A percentile compares a stretch with the other conserved stretches of the same genome.
Conservation (phyloP, 768 basidiomycete genomes). For the Vishniacozyma victoriae region DNA sequence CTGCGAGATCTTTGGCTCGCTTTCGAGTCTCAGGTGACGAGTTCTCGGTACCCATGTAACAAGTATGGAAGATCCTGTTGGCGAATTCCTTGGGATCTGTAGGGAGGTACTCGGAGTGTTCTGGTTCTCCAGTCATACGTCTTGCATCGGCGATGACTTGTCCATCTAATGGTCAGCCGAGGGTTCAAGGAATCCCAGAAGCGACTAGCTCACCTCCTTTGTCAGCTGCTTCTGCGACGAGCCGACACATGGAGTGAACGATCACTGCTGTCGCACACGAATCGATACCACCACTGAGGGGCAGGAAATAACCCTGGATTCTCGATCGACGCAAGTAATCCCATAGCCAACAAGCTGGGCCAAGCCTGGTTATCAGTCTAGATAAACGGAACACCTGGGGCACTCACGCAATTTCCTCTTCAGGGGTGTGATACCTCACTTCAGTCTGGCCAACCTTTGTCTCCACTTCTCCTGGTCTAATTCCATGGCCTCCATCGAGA, state of each 20-base stretch:
- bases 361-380: slow-evolving; percentile 57
- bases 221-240: slow-evolving; percentile 72
- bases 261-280: slow-evolving; percentile 95
- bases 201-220: slow-evolving; percentile 57
- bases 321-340: slow-evolving; percentile 92
- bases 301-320: slow-evolving; percentile 90
- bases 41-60: slow-evolving; percentile 98
- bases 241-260: slow-evolving; percentile 90
- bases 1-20: slow-evolving; percentile 77
- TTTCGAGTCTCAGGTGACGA: slow-evolving; percentile 78
- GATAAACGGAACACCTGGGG: background rate
- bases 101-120: slow-evolving; percentile 74
- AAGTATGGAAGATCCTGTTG: slow-evolving; percentile 85
- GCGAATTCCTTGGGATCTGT: slow-evolving; percentile 82
- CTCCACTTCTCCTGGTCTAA: slow-evolving; percentile 52
- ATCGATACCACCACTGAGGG: slow-evolving; percentile 92
- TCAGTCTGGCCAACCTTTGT: slow-evolving; percentile 51
- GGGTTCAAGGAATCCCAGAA: background rate
- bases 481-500: slow-evolving; percentile 68
- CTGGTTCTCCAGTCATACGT: slow-evolving; percentile 76
- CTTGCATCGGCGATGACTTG: slow-evolving; percentile 88
- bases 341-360: slow-evolving; percentile 99
- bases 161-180: slow-evolving; percentile 52
- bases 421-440: slow-evolving; percentile 73
- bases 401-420: slow-evolving; percentile 95